Base-by-base conservation (phyloP, 129 eudicot genomes). In the Helichrysum umbraculigerum region DNA sequence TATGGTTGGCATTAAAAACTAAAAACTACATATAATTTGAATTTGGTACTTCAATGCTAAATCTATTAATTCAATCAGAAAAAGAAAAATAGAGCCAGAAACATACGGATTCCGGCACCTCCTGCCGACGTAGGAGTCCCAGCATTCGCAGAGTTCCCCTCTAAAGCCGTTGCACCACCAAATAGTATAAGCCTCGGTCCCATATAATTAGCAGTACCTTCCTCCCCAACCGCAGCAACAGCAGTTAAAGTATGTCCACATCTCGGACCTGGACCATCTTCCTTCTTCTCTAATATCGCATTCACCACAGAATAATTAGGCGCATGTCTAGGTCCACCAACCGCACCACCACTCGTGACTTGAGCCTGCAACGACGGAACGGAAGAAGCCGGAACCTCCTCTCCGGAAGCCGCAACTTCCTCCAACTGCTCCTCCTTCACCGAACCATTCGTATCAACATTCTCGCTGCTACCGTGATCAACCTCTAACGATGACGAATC, bases 31-130 rank as follows among this genome's bases (percentile, higher is more conserved):
- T 2, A 35, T 63, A 65, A 19, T 20, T 20, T 19, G 10, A 28
- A 33, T 50, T 52, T 64, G 66, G 25, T 51, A 6, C 9, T 29
- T 54, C 20, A 57, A 19, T 73, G 60, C 29, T 28, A 19, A 52
- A 79, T 52, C 52, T 28, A 56, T 32, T 28, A 12, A 64, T 72
- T 52, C 83, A 73, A 5, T 67, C 65, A 22, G 74, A 21, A 62
- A 62, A 33, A 14, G 39, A 47, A 65, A 77, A 71, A 42, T 17
- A 22, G 73, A 73, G 72, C 68, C 7, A 67, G 58, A 77, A 77
- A 83, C 99, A 71, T 91, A 94, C 99, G 85, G 61, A 94, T 94
- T 77, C 99, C 99, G 58, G 99, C 99, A 78, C 99, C 93, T 73
- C 99, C 99, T 20, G 96, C 97, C 7, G 97, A 87, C 6, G 99